Percentiles rank a stretch among this genome's conserved stretches.
phyloP scores from a whole-genome alignment of 2,329 filamentous ascomycete genomes.

The Trichoderma citrinoviride region DNA sequence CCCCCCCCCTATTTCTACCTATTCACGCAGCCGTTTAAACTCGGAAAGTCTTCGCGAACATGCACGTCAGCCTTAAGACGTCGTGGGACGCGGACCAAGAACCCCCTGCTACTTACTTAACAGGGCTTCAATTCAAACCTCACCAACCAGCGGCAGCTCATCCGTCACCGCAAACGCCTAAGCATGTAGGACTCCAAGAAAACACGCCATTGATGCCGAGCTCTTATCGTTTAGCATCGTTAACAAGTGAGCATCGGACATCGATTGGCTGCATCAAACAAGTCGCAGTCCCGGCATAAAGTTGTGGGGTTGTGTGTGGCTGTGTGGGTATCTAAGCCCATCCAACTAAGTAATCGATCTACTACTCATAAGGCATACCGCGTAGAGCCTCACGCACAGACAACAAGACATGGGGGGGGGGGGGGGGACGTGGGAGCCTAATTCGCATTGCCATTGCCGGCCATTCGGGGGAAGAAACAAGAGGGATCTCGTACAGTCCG shows the following conservation, averaged over 20 bases:
- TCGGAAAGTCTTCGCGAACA: no score
- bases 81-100: no score
- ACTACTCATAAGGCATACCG: neutral
- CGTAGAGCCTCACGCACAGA: slow-evolving; percentile 8
- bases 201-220: neutral
- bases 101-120: no score
- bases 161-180: no score
- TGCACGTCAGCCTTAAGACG: no score
- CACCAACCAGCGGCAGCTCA: no score
- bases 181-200: neutral
- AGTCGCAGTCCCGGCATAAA: neutral
- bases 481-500: neutral
- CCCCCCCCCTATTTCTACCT: no score
- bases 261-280: neutral
- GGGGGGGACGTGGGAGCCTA: neutral
- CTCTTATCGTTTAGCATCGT: neutral
- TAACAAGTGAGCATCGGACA: neutral
- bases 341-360: no score
- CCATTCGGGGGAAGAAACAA: neutral
- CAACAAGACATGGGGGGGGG: no score
- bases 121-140: no score
- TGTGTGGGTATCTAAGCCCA: slow-evolving; percentile 14
- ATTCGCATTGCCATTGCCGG: neutral
- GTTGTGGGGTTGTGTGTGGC: slow-evolving; percentile 15
- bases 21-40: no score